Evolutionary conservation across 2,329 filamentous ascomycete genomes (phyloP).

Genomic region (Hymenoscyphus salicellus): DNA sequence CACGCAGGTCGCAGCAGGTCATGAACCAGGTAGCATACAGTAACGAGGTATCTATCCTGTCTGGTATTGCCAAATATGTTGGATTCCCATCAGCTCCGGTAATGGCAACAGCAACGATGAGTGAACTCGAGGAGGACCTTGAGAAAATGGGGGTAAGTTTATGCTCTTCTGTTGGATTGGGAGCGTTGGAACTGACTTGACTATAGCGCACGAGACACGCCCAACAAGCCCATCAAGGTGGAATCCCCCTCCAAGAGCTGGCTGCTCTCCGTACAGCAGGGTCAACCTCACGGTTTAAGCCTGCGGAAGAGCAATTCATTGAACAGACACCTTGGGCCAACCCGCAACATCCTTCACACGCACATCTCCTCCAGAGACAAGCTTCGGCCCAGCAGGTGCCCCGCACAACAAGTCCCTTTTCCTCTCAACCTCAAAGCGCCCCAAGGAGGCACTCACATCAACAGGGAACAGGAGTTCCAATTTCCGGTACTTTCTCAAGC

Average conservation of each 20-base stretch:
- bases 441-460: conserved; percentile 42
- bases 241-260: conserved; percentile 34
- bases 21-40: conserved; percentile 89
- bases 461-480: conserved; percentile 27
- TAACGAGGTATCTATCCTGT: conserved; percentile 85
- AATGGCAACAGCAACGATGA: conserved; percentile 66
- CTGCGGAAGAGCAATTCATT: conserved; percentile 80
- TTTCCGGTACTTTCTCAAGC: conserved; percentile 36
- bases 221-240: conserved; percentile 24
- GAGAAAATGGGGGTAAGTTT: conserved; percentile 79
- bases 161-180: conserved; percentile 2
- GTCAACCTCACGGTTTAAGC: conserved; percentile 42
- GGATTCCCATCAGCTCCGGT: conserved; percentile 94
- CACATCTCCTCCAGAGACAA: conserved; percentile 41
- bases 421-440: conserved; percentile 30
- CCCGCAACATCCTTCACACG: conserved; percentile 72
- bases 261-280: conserved; percentile 34
- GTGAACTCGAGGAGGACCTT: conserved; percentile 82
- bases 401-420: conserved; percentile 38
- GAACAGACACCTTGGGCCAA: conserved; percentile 92
- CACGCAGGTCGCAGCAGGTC: conserved; percentile 72
- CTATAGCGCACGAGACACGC: conserved; percentile 31
- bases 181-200: conserved; percentile 19
- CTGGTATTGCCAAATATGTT: conserved; percentile 89
- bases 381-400: conserved; percentile 40